Base-by-base conservation (phyloP, 2,329 filamentous ascomycete species). In the Leptoxyphium fumago region DNA sequence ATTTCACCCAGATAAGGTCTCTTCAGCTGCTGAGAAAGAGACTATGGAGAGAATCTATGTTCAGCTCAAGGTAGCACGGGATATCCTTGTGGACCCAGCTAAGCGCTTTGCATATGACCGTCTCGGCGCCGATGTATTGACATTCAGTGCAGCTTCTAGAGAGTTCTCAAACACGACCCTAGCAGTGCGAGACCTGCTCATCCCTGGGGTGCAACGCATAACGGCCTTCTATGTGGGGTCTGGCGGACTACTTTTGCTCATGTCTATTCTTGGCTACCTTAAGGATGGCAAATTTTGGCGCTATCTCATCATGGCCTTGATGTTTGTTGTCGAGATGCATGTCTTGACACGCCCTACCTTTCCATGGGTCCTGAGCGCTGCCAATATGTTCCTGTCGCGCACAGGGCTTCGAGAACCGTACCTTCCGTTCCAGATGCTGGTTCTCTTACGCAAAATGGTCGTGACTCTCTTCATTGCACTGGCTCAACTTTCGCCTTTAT, bases 61-160 rank as follows among this genome's bases (percentile, higher is more conserved):
- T 40, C 78, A 83, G 55, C 73, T 96, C 55, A 89, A 88, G 68
- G 69, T 79, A 39, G 87, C 86, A 5, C 77, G 85, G 56, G 91
- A 96, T 55, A 84, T 81, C 0, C 75, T 95, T 13, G 66, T 77
- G n/a, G 78, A 91, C 57, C 77, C 83, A 2, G 78, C 77, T 1
- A 79, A 75, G 56, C 74, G 86, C 45, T 94, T 91, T 60, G 87
- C 85, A 7, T 95, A 95, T 64, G 86, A 94, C 59, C 78, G 86
- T 40, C 87, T 94, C 60, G 88, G 88, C 0, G 80, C 84, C 1
- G 76, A 77, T 26, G 72, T 88, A 15, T 62, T 81, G 10, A 60
- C 61, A 8, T 89, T 81, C 80, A 67, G 73, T 50, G 70, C 75
- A 50, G 82, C 78, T 64, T 36, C 32, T 13, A 36, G 9, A 36